Conservation (phyloP, 1,284 basidiomycete species). For the Pseudozyma sp. region DNA sequence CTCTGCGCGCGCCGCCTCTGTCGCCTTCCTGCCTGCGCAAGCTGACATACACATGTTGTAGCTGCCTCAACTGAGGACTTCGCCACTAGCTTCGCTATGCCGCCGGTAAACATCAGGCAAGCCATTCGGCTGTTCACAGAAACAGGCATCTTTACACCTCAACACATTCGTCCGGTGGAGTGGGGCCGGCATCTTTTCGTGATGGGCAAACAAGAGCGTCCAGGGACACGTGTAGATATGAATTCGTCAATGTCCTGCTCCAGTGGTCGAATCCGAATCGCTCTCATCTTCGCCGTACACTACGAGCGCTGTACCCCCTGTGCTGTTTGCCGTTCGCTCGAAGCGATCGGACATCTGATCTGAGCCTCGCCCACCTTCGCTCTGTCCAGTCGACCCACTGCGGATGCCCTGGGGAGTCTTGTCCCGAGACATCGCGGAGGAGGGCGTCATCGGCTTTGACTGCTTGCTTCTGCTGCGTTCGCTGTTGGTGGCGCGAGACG, state of each 20-base stretch:
- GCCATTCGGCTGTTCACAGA: too few relatives aligned
- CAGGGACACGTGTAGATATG: not conserved
- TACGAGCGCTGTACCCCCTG: conserved; percentile 56
- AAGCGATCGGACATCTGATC: conserved; percentile 7
- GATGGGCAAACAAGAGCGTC: too few relatives aligned
- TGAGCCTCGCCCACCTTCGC: not conserved
- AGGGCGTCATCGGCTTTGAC: conserved; percentile 37
- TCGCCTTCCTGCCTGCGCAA: too few relatives aligned
- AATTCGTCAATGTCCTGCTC: conserved; percentile 25
- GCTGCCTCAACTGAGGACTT: too few relatives aligned
- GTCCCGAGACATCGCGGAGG: conserved; percentile 35
- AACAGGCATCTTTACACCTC: too few relatives aligned
- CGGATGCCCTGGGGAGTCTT: conserved; percentile 33
- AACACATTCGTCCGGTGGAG: too few relatives aligned
- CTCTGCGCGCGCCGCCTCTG: too few relatives aligned
- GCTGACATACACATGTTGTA: too few relatives aligned
- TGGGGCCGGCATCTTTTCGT: too few relatives aligned
- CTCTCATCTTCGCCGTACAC: conserved; percentile 65
- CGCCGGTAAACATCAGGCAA: too few relatives aligned
- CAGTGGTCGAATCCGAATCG: conserved; percentile 50
- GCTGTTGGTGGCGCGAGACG: conserved; percentile 7
- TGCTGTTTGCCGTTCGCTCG: conserved; percentile 14
- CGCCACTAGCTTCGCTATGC: too few relatives aligned
- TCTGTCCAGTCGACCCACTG: conserved; percentile 5
- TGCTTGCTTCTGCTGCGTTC: conserved; percentile 25